phyloP scores from a whole-genome alignment of 371 early-diverging fungal genomes.

The Mucor mucedo region DNA sequence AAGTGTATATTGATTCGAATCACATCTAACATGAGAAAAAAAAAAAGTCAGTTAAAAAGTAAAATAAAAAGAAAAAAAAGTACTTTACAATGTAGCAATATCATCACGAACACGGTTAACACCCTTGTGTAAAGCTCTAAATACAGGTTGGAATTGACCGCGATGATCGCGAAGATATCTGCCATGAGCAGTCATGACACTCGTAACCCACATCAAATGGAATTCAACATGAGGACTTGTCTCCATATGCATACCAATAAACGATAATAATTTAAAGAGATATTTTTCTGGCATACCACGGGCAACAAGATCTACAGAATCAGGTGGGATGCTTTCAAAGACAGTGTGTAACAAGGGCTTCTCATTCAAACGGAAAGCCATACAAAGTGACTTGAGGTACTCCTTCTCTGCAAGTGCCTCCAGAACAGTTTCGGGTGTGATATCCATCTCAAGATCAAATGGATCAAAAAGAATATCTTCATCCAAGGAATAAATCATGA shows the following conservation, averaged over 20 bases:
- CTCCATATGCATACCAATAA: conserved; percentile 80
- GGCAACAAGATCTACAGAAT: conserved; percentile 74
- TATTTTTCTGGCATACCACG: conserved; percentile 85
- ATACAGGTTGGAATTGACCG: conserved; percentile 72
- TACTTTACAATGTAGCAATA: conserved; percentile 76
- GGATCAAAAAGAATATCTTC: conserved; percentile 94
- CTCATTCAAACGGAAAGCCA: conserved; percentile 93
- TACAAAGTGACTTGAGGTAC: conserved; percentile 85
- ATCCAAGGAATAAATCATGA: conserved; percentile 93
- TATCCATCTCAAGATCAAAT: conserved; percentile 94
- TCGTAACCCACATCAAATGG: conserved; percentile 81
- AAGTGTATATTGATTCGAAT: conserved; percentile 79
- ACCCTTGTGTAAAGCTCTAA: conserved; percentile 82
- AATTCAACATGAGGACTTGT: conserved; percentile 86
- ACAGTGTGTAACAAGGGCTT: conserved; percentile 71
- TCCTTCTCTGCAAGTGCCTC: conserved; percentile 75
- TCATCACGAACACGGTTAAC: conserved; percentile 74
- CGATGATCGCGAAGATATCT: conserved; percentile 81
- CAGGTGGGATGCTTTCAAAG: conserved; percentile 83
- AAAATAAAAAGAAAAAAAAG: neutral
- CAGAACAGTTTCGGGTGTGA: conserved; percentile 87
- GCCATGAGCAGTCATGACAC: conserved; percentile 80
- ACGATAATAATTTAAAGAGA: conserved; percentile 79
- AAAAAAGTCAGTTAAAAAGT: neutral
- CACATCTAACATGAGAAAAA: conserved; percentile 62